phyloP scores from a whole-genome alignment of 495 filamentous ascomycete genomes.

The Recurvomyces mirabilis region DNA sequence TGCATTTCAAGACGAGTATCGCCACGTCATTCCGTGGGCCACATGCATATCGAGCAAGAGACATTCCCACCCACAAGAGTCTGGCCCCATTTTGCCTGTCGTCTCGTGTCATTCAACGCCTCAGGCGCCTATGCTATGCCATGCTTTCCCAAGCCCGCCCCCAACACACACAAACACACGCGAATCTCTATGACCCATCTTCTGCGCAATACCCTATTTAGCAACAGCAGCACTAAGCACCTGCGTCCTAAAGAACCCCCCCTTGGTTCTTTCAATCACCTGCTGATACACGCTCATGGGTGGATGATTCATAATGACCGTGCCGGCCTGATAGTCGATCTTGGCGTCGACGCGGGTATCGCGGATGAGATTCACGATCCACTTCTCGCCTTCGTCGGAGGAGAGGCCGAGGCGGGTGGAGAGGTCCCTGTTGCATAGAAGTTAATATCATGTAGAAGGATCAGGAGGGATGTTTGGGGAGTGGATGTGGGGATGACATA shows the following conservation, averaged over 20 bases:
- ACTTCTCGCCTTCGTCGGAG: conserved; percentile 95
- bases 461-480: not conserved
- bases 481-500: conserved; percentile 29
- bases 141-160: too few species aligned
- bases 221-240: conserved; percentile 34
- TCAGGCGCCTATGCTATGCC: too few species aligned
- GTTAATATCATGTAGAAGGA: conserved; percentile 21
- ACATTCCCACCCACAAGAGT: too few species aligned
- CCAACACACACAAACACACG: too few species aligned
- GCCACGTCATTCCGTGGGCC: too few species aligned
- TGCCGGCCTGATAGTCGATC: conserved; percentile 97
- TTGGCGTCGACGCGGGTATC: conserved; percentile 96
- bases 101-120: too few species aligned
- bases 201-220: conserved; percentile 23
- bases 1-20: too few species aligned
- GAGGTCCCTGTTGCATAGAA: conserved; percentile 52
- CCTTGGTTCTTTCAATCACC: conserved; percentile 93
- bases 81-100: too few species aligned
- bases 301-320: conserved; percentile 98
- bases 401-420: conserved; percentile 79
- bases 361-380: conserved; percentile 98
- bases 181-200: too few species aligned
- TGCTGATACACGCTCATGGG: conserved; percentile 97
- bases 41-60: too few species aligned
- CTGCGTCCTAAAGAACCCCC: conserved; percentile 68